A percentile compares a stretch with the other conserved stretches of the same genome.
phyloP scores from a whole-genome alignment of 495 filamentous ascomycete genomes.

The Lasiosphaeria miniovina region DNA sequence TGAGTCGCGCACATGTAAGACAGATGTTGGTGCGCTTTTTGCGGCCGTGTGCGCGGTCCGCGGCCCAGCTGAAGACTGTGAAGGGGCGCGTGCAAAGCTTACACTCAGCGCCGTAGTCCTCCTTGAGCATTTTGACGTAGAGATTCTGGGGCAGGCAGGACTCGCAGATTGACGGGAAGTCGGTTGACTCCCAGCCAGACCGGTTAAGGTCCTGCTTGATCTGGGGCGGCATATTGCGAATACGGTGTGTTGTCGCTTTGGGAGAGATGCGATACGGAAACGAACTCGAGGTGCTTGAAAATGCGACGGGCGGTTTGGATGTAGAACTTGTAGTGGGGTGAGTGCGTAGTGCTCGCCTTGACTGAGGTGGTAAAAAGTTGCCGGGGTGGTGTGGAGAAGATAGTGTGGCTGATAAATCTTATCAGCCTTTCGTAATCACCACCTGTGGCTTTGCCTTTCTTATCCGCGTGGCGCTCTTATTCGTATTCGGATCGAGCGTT shows the following conservation, averaged over 20 bases:
- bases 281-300: neutral
- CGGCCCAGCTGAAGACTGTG: constrained; percentile 90
- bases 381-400: neutral
- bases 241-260: neutral
- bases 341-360: neutral
- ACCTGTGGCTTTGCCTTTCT: neutral
- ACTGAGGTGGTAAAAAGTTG: neutral
- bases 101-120: constrained; percentile 81
- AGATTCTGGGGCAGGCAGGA: constrained; percentile 92
- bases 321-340: neutral
- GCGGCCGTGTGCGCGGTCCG: constrained; percentile 80
- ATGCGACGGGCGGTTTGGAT: neutral
- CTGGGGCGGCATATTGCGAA: constrained; percentile 50
- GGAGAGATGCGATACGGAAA: neutral
- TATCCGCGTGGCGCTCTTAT: neutral
- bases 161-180: constrained; percentile 66
- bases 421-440: neutral
- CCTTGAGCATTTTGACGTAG: constrained; percentile 98
- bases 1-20: constrained; percentile 89
- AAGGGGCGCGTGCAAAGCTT: constrained; percentile 92
- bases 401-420: neutral
- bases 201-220: constrained; percentile 97
- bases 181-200: constrained; percentile 92
- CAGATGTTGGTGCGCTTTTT: constrained; percentile 88
- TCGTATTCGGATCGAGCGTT: constrained; percentile 12